Conservation (phyloP, 257 asterid species). For the Gardenia jasminoides region DNA sequence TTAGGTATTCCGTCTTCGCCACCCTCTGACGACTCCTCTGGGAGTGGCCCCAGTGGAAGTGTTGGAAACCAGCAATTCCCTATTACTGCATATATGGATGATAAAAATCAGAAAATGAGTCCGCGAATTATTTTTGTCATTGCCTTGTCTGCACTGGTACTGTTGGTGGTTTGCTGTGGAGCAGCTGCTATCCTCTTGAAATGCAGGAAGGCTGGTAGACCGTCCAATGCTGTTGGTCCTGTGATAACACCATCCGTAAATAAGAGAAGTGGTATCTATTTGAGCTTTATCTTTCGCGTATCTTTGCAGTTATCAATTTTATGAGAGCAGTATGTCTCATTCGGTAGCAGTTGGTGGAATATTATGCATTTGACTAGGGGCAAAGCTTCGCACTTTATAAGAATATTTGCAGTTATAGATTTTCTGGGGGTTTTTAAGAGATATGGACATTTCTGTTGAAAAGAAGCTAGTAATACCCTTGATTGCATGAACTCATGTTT, state of each 20-base stretch:
- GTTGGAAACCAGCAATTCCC: constrained; percentile 74
- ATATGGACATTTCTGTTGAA: neutral
- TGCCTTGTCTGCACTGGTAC: constrained; percentile 73
- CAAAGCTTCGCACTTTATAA: no score
- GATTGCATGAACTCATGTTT: neutral
- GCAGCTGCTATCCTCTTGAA: constrained; percentile 64
- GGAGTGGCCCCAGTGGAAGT: constrained; percentile 77
- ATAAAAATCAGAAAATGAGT: constrained; percentile 67
- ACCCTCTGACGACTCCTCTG: constrained; percentile 51
- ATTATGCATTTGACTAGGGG: no score
- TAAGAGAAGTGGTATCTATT: constrained; percentile 72
- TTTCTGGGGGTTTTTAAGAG: neutral
- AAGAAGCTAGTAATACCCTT: neutral
- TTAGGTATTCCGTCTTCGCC: constrained; percentile 87
- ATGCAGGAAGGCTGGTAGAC: constrained; percentile 64
- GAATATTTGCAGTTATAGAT: no score
- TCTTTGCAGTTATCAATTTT: neutral
- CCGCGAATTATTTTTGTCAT: constrained; percentile 68
- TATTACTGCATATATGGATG: constrained; percentile 60
- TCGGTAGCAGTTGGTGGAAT: no score
- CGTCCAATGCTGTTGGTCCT: constrained; percentile 84
- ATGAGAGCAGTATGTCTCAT: neutral
- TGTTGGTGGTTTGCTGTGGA: constrained; percentile 73
- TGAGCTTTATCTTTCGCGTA: neutral
- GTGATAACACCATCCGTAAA: constrained; percentile 55